Conservation (phyloP, 805 yeast species). For the Candida parachauliodes region DNA sequence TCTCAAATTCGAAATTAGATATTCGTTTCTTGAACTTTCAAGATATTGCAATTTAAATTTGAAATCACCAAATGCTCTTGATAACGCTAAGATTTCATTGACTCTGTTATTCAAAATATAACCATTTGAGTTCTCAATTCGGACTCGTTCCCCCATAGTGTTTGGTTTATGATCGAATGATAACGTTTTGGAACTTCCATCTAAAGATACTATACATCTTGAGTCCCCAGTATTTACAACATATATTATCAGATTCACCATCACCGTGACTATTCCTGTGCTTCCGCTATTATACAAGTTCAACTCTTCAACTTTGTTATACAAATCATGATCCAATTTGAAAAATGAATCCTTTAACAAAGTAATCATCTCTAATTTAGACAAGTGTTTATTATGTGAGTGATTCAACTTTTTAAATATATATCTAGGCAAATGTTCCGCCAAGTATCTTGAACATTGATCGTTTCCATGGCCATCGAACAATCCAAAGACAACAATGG, state of each 20-base stretch:
- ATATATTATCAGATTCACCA: constrained; percentile 37
- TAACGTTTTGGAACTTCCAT: constrained; percentile 59
- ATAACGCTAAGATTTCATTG: constrained; percentile 40
- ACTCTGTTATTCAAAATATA: constrained; percentile 35
- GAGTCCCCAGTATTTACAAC: constrained; percentile 79
- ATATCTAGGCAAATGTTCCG: constrained; percentile 36
- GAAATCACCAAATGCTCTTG: constrained; percentile 44
- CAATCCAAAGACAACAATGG: constrained; percentile 57
- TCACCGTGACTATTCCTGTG: constrained; percentile 35
- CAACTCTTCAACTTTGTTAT: constrained; percentile 11
- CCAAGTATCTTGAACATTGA: constrained; percentile 52
- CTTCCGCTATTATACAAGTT: constrained; percentile 37
- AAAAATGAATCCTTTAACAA: constrained; percentile 28
- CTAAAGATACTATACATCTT: constrained; percentile 53
- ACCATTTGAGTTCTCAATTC: constrained; percentile 41
- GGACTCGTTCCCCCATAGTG: constrained; percentile 40
- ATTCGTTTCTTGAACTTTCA: constrained; percentile 27
- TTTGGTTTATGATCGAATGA: constrained; percentile 44
- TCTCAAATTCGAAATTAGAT: constrained; percentile 17
- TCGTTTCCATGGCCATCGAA: constrained; percentile 85
- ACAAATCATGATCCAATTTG: constrained; percentile 31
- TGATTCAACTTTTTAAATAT: constrained; percentile 25
- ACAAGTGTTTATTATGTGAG: not conserved
- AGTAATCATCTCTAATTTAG: not conserved
- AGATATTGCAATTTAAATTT: constrained; percentile 39